Evolutionary conservation across 2,329 filamentous ascomycete species (phyloP).

Genomic region (Penicillium fuscoglaucum): DNA sequence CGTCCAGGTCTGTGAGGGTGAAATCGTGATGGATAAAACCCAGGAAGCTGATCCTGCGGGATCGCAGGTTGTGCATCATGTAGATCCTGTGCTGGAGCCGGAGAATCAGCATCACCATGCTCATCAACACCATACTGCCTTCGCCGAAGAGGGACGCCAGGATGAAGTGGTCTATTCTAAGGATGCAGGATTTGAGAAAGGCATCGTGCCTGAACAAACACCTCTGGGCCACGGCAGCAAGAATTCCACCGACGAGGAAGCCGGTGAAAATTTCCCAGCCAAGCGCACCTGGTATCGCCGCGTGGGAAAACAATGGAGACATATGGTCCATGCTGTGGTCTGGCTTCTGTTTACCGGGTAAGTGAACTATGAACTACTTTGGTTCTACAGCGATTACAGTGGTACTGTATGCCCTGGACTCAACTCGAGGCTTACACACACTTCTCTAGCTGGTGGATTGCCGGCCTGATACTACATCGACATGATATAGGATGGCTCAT

Average conservation of each 20-base stretch:
- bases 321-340: constrained; percentile 49
- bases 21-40: constrained; percentile 2
- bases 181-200: constrained; percentile 44
- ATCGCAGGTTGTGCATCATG: background rate
- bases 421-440: constrained; percentile 16
- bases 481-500: constrained; percentile 77
- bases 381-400: background rate
- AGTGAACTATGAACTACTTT: constrained; percentile 30
- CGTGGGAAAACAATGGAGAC: constrained; percentile 30
- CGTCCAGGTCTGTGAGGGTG: background rate
- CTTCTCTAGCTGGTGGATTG: constrained; percentile 70
- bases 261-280: constrained; percentile 34
- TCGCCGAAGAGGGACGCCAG: constrained; percentile 37
- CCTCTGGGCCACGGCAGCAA: constrained; percentile 43
- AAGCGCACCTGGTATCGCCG: constrained; percentile 32
- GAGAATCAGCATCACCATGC: constrained; percentile 43
- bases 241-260: constrained; percentile 43
- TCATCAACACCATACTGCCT: constrained; percentile 41
- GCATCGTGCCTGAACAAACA: constrained; percentile 33
- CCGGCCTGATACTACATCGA: constrained; percentile 69
- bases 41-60: background rate
- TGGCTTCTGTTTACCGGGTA: constrained; percentile 57
- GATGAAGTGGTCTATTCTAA: constrained; percentile 54
- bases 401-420: constrained; percentile 1
- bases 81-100: constrained; percentile 40